phyloP scores from a whole-genome alignment of 495 filamentous ascomycete genomes.

The Bacidia gigantensis region DNA sequence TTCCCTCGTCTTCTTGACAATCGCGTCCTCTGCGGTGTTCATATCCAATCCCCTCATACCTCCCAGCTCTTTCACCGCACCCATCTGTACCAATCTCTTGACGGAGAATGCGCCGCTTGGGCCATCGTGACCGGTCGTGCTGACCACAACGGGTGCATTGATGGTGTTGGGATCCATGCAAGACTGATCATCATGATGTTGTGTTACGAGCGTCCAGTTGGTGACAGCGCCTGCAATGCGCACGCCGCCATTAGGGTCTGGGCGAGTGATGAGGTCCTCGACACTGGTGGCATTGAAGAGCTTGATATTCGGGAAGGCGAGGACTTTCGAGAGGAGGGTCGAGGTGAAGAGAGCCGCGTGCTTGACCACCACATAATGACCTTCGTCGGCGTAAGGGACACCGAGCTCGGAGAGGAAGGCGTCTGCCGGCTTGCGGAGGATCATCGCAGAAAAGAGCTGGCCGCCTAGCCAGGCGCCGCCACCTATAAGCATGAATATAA shows the following conservation, averaged over 20 bases:
- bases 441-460: conserved; percentile 85
- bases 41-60: conserved; percentile 89
- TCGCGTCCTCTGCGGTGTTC: conserved; percentile 77
- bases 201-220: conserved; percentile 83
- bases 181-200: conserved; percentile 83
- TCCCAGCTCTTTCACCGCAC: conserved; percentile 62
- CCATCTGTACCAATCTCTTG: conserved; percentile 75
- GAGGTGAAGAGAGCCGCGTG: conserved; percentile 85
- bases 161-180: conserved; percentile 97
- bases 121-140: conserved; percentile 80
- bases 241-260: conserved; percentile 32
- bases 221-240: conserved; percentile 79
- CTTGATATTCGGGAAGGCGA: conserved; percentile 79
- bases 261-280: conserved; percentile 79
- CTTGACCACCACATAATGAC: conserved; percentile 79
- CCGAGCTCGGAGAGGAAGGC: conserved; percentile 66
- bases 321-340: conserved; percentile 66
- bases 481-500: conserved; percentile 24
- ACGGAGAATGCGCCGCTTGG: conserved; percentile 82
- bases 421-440: conserved; percentile 84
- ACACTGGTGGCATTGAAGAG: conserved; percentile 88
- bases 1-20: conserved; percentile 80
- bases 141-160: conserved; percentile 74
- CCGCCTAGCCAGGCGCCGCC: conserved; percentile 88
- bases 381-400: conserved; percentile 78